A percentile compares a stretch with the other conserved stretches of the same genome.
Evolutionary conservation across 2,329 filamentous ascomycete genomes (phyloP).

Genomic region (Xylaria sp.): DNA sequence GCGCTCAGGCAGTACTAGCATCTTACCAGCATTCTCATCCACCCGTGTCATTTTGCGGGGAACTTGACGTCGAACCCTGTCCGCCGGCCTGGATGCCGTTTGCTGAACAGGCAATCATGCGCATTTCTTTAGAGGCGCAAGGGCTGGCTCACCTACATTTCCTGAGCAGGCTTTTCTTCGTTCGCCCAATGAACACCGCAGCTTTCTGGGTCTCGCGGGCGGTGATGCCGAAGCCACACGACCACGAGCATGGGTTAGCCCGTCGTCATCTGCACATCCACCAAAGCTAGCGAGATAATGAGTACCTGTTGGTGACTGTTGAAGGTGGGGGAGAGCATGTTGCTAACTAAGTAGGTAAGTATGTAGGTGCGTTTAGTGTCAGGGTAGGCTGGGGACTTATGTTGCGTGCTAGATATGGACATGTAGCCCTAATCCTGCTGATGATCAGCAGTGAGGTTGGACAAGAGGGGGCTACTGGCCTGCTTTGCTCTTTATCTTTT

Average conservation of each 20-base stretch:
- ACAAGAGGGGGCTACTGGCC: slow-evolving; percentile 4
- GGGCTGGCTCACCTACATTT: slow-evolving; percentile 16
- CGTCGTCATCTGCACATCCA: slow-evolving; percentile 13
- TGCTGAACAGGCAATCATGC: slow-evolving; percentile 29
- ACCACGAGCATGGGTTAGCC: slow-evolving; percentile 21
- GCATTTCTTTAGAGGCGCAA: slow-evolving; percentile 11
- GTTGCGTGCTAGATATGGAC: slow-evolving; percentile 1
- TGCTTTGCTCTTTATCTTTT: slow-evolving; percentile 1
- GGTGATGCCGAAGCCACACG: slow-evolving; percentile 31
- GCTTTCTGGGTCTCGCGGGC: slow-evolving; percentile 7
- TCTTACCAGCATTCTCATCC: background rate
- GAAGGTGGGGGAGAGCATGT: background rate
- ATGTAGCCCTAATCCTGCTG: slow-evolving; percentile 11
- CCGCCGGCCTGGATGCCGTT: background rate
- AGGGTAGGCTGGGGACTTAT: background rate
- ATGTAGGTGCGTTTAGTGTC: too few relatives aligned
- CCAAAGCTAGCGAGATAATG: slow-evolving; percentile 18
- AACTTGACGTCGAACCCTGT: slow-evolving; percentile 30
- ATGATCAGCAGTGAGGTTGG: slow-evolving; percentile 22
- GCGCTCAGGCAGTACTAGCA: background rate
- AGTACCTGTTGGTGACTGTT: background rate
- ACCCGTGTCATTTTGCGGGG: slow-evolving; percentile 34
- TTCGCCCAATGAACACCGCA: slow-evolving; percentile 23
- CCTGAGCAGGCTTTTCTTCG: background rate
- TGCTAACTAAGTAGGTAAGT: too few relatives aligned